A percentile compares a stretch with the other conserved stretches of the same genome.
phyloP scores from a whole-genome alignment of 2,329 filamentous ascomycete species.

The Aspergillus ibericus region DNA sequence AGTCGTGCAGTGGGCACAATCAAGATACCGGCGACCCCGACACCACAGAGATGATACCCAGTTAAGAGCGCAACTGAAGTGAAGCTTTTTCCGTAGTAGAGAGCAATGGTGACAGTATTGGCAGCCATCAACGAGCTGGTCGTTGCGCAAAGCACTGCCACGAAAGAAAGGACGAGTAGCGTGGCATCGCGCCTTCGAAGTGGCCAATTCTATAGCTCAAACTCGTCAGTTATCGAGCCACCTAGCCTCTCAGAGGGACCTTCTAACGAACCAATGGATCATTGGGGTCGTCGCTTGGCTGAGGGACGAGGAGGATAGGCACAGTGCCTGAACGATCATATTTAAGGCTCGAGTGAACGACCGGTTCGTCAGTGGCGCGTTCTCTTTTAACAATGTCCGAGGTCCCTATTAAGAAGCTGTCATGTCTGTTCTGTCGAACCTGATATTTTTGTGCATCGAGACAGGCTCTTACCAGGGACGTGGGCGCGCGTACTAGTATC shows the following conservation, averaged over 20 bases:
- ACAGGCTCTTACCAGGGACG: constrained; percentile 65
- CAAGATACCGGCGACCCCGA: constrained; percentile 76
- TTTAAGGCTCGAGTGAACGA: constrained; percentile 58
- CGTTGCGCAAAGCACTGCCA: constrained; percentile 79
- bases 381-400: constrained; percentile 63
- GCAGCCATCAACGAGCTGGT: constrained; percentile 85
- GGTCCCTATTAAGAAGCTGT: constrained; percentile 29
- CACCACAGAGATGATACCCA: constrained; percentile 82
- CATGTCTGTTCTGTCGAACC: background rate
- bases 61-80: constrained; percentile 79
- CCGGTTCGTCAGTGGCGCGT: constrained; percentile 40
- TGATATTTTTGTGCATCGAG: background rate
- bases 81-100: constrained; percentile 65
- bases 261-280: constrained; percentile 67
- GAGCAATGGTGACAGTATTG: constrained; percentile 75
- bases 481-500: constrained; percentile 63
- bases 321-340: constrained; percentile 66
- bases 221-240: background rate
- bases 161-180: constrained; percentile 73
- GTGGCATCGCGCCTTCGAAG: constrained; percentile 82
- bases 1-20: constrained; percentile 85
- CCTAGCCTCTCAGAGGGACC: background rate
- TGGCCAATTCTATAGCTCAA: constrained; percentile 68
- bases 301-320: constrained; percentile 81
- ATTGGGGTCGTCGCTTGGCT: constrained; percentile 87